Conservation (phyloP, 306 rosid genomes). For the Pterocarpus macrocarpus region DNA sequence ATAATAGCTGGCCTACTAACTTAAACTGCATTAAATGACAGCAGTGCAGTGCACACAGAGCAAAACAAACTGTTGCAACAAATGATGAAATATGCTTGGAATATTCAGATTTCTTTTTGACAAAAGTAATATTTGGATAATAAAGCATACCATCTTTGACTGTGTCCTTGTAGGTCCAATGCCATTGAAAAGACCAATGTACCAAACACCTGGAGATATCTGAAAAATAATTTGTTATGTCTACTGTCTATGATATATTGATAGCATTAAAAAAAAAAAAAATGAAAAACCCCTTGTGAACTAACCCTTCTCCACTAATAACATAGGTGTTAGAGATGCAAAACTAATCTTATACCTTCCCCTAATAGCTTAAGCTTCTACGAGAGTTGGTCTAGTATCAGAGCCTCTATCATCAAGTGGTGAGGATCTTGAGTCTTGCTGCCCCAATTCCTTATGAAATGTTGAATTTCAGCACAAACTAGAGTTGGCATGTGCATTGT, state of each 20-base stretch:
- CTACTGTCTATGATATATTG: constrained; percentile 14
- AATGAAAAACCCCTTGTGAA: constrained; percentile 23
- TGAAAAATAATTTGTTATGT: constrained; percentile 50
- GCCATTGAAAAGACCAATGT: constrained; percentile 91
- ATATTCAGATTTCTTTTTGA: constrained; percentile 10
- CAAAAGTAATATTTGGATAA: not conserved
- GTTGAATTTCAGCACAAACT: too few relatives aligned
- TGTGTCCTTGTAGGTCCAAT: constrained; percentile 83
- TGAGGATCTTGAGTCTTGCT: too few relatives aligned
- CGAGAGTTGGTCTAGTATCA: too few relatives aligned
- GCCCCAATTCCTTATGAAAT: too few relatives aligned
- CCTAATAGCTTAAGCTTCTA: not conserved
- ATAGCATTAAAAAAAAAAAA: not conserved
- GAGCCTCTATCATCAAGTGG: too few relatives aligned
- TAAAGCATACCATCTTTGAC: constrained; percentile 75
- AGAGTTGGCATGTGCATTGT: too few relatives aligned
- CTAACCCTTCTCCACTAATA: constrained; percentile 20
- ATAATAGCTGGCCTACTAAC: not conserved
- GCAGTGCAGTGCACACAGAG: too few relatives aligned
- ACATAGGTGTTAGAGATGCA: constrained; percentile 13
- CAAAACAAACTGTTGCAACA: too few relatives aligned
- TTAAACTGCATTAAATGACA: not conserved
- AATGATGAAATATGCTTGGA: not conserved
- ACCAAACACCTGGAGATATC: constrained; percentile 93
- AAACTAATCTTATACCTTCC: not conserved